Percentiles rank a stretch among this genome's conserved stretches.
Evolutionary conservation across 2,329 filamentous ascomycete species (phyloP).

Genomic region (Aspergillus carbonarius): DNA sequence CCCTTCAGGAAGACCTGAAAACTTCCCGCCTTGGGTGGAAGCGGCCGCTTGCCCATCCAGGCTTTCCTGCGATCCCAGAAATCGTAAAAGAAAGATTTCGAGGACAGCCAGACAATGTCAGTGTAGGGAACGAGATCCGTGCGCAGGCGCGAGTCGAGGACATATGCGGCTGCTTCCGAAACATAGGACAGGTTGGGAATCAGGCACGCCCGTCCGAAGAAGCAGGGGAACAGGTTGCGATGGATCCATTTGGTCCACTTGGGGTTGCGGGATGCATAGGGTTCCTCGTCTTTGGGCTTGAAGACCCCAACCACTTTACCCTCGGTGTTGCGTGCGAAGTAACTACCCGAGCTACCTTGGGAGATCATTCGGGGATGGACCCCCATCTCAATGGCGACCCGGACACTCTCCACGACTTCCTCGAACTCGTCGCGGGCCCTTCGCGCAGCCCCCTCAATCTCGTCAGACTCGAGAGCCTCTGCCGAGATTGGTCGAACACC

Average conservation of each 20-base stretch:
- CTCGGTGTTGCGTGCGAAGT: conserved; percentile 88
- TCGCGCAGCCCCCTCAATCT: conserved; percentile 56
- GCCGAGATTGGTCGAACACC: conserved; percentile 77
- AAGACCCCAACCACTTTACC: conserved; percentile 97
- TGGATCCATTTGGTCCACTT: conserved; percentile 99
- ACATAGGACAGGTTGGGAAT: conserved; percentile 98
- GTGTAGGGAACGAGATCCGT: conserved; percentile 96
- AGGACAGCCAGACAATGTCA: conserved; percentile 89
- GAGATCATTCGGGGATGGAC: conserved; percentile 94
- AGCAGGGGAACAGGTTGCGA: conserved; percentile 94
- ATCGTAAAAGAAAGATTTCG: conserved; percentile 96
- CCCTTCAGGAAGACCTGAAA: conserved; percentile 98
- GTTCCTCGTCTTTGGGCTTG: conserved; percentile 98
- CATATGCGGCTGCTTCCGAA: conserved; percentile 94
- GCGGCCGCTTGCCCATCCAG: conserved; percentile 79
- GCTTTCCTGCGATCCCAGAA: conserved; percentile 92
- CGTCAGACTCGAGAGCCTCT: conserved; percentile 64
- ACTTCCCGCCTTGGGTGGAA: conserved; percentile 89
- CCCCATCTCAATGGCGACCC: conserved; percentile 81
- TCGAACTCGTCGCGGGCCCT: conserved; percentile 84
- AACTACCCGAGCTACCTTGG: conserved; percentile 95
- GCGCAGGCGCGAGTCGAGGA: conserved; percentile 83
- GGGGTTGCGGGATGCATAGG: conserved; percentile 92
- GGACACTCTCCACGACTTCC: conserved; percentile 83
- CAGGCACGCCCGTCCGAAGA: conserved; percentile 89